Base-by-base conservation (phyloP, 2,329 filamentous ascomycete species). In the Stagonosporopsis cucurbitacearum region DNA sequence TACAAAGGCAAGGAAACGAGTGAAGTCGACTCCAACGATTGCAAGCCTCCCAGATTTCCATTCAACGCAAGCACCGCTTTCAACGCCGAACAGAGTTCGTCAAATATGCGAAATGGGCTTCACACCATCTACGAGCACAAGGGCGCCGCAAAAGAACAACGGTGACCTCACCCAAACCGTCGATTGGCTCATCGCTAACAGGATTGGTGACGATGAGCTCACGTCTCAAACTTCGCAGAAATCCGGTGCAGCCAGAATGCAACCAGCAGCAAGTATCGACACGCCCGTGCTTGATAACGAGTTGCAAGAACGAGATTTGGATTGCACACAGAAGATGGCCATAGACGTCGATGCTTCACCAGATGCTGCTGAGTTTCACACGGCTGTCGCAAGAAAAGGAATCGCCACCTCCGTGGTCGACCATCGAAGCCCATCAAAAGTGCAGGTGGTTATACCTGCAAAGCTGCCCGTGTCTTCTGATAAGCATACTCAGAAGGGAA, bases 61-160 rank as follows among this genome's bases (percentile, higher is more conserved):
- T 1, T 49, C 42, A 3, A 74, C 72, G 8, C 71, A n/a, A n/a
- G n/a, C n/a, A n/a, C n/a, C 57, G n/a, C 22, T 37, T 1, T 49
- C 42, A 3, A 74, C 72, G 8, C 71, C 72, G 15, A 57, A 68
- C 25, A 73, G 69, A 52, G 50, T 74, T 3, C 61, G 58, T 35
- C 67, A 70, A 39, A 73, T 74, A 7, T 73, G 70, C 30, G 72
- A 72, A 4, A 75, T 75, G 70, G 72, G 72, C 2, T 75, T 75
- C 45, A 72, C 71, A 15, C 71, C 71, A 30, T 59, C 57, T 9
- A 71, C 66, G 1, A 73, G 68, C 19, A 54, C 64, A 36, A 60
- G 36, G 36, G 71, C 69, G 12, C 47, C 74, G 2, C 57, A 60
- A 36, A 55, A 63, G 30, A 69, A 71, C 30, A 62, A 65, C 52